A percentile compares a stretch with the other conserved stretches of the same genome.
Evolutionary conservation across 1,139 yeast species (phyloP).

Genomic region (Diutina ranongensis): DNA sequence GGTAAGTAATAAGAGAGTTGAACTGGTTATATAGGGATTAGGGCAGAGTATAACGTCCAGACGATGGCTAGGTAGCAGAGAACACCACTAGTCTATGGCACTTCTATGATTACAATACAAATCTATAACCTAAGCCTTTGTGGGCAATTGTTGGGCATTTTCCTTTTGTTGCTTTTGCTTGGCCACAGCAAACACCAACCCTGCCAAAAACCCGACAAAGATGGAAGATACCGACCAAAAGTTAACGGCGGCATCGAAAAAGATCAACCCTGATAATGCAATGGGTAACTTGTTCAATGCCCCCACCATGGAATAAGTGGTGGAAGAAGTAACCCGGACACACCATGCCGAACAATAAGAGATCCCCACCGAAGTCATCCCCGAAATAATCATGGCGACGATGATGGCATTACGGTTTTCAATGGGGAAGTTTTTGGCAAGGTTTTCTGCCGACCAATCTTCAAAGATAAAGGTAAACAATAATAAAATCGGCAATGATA

Average conservation of each 20-base stretch:
- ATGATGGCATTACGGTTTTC: conserved; percentile 57
- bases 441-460: conserved; percentile 83
- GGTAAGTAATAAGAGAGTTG: no score
- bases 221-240: conserved; percentile 86
- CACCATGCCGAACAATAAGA: conserved; percentile 99
- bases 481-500: conserved; percentile 81
- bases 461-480: conserved; percentile 67
- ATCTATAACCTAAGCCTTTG: conserved; percentile 9
- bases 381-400: conserved; percentile 80
- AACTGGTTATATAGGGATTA: no score
- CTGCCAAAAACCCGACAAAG: conserved; percentile 86
- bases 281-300: conserved; percentile 97
- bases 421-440: conserved; percentile 66
- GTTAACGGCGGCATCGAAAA: conserved; percentile 91
- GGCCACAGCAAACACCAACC: conserved; percentile 88
- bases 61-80: no score
- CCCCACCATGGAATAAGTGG: conserved; percentile 98
- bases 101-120: no score
- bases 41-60: no score
- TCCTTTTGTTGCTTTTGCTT: conserved; percentile 59
- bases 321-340: conserved; percentile 95
- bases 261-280: conserved; percentile 85
- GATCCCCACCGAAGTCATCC: conserved; percentile 89
- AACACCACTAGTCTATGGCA: no score
- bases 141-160: conserved; percentile 32